Evolutionary conservation across 176 grass and related monocot genomes (phyloP).

Genomic region (Oryza rufipogon): DNA sequence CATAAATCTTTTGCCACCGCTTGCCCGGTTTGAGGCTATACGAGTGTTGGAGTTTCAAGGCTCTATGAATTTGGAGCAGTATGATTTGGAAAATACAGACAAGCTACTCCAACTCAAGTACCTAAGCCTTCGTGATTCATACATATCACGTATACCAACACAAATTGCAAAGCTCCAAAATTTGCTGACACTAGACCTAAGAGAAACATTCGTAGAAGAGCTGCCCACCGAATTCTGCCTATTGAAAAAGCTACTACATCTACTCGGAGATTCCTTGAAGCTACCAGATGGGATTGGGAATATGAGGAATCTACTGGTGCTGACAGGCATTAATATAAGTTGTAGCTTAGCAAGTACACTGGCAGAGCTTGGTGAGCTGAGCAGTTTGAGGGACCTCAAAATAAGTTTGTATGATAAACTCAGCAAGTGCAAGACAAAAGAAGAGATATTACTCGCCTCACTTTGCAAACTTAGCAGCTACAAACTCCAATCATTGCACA

Average conservation of each 20-base stretch:
- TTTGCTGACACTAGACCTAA: not conserved
- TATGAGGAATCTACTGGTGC: not conserved
- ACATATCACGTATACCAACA: not conserved
- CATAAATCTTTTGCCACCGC: not conserved
- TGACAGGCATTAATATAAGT: not conserved
- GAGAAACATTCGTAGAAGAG: not conserved
- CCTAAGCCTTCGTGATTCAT: not conserved
- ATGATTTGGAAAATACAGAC: not conserved
- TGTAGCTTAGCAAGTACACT: not conserved
- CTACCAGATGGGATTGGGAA: not conserved
- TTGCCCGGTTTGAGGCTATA: not conserved
- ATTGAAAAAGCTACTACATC: not conserved
- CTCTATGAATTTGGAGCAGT: not conserved
- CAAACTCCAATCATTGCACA: not conserved
- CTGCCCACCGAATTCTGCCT: not conserved
- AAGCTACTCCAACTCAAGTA: not conserved
- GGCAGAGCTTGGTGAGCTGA: not conserved
- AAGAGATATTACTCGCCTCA: not conserved
- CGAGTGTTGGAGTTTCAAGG: not conserved
- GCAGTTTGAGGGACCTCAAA: not conserved
- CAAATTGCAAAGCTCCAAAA: not conserved
- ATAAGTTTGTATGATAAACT: not conserved
- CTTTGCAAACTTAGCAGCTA: not conserved
- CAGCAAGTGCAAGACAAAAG: too few species aligned
- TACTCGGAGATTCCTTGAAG: not conserved